Conservation (phyloP, 73 alveolate genomes). For the Tetrahymena thermophila region DNA sequence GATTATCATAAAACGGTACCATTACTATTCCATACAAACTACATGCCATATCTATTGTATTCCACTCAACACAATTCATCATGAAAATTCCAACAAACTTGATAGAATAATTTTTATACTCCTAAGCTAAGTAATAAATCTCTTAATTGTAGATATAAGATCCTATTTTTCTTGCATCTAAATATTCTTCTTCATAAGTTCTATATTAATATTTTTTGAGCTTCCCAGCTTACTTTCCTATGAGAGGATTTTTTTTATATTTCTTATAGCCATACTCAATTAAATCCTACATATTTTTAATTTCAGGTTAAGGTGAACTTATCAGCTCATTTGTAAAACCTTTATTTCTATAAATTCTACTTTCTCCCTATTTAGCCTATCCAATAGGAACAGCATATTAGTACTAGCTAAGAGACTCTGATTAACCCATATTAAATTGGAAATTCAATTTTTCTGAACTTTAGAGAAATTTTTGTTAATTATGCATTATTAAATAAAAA, state of each 20-base stretch:
- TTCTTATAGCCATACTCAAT: background rate
- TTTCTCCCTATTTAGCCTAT: conserved; percentile 62
- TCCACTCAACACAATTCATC: conserved; percentile 81
- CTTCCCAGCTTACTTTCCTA: background rate
- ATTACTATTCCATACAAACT: conserved; percentile 55
- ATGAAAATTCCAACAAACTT: conserved; percentile 76
- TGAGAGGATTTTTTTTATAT: background rate
- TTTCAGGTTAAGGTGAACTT: background rate
- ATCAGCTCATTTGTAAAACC: conserved; percentile 36
- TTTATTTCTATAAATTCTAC: conserved; percentile 57
- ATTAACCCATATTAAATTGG: background rate
- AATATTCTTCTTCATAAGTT: background rate
- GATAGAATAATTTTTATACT: conserved; percentile 1
- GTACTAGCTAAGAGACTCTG: background rate
- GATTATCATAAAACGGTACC: conserved; percentile 64
- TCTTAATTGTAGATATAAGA: background rate
- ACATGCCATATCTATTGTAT: conserved; percentile 61
- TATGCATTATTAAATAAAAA: too few relatives aligned
- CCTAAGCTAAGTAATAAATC: background rate
- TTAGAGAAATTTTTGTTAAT: background rate
- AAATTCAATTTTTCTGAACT: too few relatives aligned
- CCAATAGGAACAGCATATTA: conserved; percentile 57
- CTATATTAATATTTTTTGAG: background rate
- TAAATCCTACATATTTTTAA: conserved; percentile 3
- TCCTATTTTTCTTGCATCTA: background rate